Evolutionary conservation across 164 flowering plant species (phyloP), one percentile per base, ranked within the genome.

Genomic region (Cinnamomum chago): DNA sequence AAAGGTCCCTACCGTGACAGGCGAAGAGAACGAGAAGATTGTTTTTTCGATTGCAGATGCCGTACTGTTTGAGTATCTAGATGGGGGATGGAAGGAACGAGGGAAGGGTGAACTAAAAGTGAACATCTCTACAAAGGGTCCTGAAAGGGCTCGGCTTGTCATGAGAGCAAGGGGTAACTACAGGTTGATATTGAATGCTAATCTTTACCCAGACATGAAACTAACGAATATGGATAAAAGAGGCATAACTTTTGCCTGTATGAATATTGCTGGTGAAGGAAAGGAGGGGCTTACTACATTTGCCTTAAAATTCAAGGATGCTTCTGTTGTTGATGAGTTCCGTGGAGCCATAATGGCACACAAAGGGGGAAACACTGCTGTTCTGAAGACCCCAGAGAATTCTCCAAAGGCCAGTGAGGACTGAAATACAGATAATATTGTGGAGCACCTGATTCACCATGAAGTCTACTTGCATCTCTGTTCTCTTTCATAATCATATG

Each of bases 51-150:
- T 85, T 18, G 97, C 96, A 50, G 96, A 95, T 79, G 92, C 98
- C 52, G 84, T 82, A 52, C 74, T 95, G 74, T 95, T 89, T 79
- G 99, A 95, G 75, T 95, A 78, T 79, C 65, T 85, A 33, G 90
- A 88, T 73, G 96, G 93, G 30, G 82, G 86, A 0, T 95, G 99
- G 99, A 95, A 93, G 82, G 99, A 93, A 75, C 87, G 99, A 18
- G 99, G 99, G 11, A 95, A 92, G 79, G 99, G 99, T 65, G 99
- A 95, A 79, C 70, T 95, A 27, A 95, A 90, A 77, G 87, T 95
- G 68, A 95, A 95, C 76, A 81, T 92, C 13, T 79, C 93, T 20
- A 82, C 88, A 22, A 62, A 74, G 5, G 94, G 81, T 67, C 64
- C 77, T 0, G 92, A 81, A 72, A 92, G 73, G 75, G 92, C 91